Conservation (phyloP, 1,284 basidiomycete genomes). For the Tetrapyrgos nigripes region DNA sequence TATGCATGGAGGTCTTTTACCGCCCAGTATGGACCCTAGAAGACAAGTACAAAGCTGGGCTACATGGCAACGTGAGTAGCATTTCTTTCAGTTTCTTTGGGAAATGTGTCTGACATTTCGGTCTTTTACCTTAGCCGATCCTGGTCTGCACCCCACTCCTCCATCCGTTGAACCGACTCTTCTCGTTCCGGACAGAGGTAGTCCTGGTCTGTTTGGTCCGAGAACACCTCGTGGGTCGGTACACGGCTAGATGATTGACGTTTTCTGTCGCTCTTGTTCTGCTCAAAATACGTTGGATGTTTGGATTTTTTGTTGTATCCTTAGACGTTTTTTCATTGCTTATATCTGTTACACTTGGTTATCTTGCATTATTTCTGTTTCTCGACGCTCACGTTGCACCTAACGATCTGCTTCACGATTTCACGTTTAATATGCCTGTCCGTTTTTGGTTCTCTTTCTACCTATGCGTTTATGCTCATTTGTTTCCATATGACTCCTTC, state of each 20-base stretch:
- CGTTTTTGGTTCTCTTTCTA: neutral
- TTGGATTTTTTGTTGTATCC: neutral
- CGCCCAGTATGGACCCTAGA: conserved; percentile 27
- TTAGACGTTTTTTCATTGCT: neutral
- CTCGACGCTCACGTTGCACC: neutral
- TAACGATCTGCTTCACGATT: neutral
- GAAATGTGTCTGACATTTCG: conserved; percentile 13
- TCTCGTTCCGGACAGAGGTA: conserved; percentile 57
- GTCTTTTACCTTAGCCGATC: conserved; percentile 49
- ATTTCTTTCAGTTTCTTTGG: conserved; percentile 6
- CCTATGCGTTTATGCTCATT: neutral
- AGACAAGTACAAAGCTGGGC: conserved; percentile 55
- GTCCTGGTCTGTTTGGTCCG: conserved; percentile 71
- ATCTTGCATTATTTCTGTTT: neutral
- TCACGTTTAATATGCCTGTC: neutral
- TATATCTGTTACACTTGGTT: neutral
- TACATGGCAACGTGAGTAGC: conserved; percentile 71
- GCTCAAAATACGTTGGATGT: no score
- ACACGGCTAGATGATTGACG: neutral
- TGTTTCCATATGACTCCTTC: neutral
- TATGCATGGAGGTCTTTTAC: conserved; percentile 28
- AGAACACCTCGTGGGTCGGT: conserved; percentile 54
- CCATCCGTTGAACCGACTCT: conserved; percentile 57
- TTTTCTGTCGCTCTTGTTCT: no score
- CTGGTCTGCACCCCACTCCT: conserved; percentile 53